Evolutionary conservation across 768 basidiomycete species (phyloP).

Genomic region (Candolleomyces eurysporus): DNA sequence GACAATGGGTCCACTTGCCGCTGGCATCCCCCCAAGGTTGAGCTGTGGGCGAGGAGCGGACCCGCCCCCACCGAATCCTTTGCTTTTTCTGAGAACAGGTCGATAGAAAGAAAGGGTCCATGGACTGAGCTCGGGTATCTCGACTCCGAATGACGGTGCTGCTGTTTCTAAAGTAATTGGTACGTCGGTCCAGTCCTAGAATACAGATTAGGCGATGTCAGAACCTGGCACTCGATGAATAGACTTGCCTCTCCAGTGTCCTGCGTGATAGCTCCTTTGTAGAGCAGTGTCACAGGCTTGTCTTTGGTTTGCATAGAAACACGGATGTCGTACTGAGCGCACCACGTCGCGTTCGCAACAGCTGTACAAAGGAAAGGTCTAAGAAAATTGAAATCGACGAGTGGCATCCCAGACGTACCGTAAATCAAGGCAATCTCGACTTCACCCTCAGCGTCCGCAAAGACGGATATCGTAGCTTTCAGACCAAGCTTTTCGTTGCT

Average conservation of each 20-base stretch:
- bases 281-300: constrained; percentile 33
- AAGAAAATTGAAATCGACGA: not conserved
- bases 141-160: constrained; percentile 38
- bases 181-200: constrained; percentile 43
- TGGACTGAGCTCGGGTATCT: constrained; percentile 31
- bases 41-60: not conserved
- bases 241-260: constrained; percentile 39
- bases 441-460: constrained; percentile 34
- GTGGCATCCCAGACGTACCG: constrained; percentile 22
- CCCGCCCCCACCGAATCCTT: not conserved
- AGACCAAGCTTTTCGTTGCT: constrained; percentile 24
- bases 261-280: too few species aligned
- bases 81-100: constrained; percentile 4
- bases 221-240: not conserved
- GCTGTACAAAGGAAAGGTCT: constrained; percentile 20
- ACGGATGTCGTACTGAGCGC: constrained; percentile 39
- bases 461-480: constrained; percentile 32
- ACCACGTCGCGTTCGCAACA: constrained; percentile 36
- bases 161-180: constrained; percentile 43
- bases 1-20: too few species aligned
- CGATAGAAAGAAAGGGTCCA: constrained; percentile 33
- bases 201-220: not conserved
- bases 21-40: too few species aligned
- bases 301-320: constrained; percentile 41
- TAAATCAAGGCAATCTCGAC: constrained; percentile 39